A percentile compares a stretch with the other conserved stretches of the same genome.
phyloP scores from a whole-genome alignment of 345 rosid genomes.

The Ceriops zippeliana region DNA sequence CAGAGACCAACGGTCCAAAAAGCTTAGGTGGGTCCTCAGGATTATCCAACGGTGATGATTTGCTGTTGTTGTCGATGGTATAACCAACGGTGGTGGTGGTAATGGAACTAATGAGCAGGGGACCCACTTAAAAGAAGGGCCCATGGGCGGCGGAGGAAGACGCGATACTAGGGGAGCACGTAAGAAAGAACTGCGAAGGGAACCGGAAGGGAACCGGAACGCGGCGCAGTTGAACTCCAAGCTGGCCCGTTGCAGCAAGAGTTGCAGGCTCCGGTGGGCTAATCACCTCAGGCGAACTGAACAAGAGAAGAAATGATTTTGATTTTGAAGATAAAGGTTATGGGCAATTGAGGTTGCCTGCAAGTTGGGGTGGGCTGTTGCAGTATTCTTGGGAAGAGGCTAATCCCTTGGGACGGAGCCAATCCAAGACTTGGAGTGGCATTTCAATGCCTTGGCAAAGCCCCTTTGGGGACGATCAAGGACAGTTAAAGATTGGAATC shows the following conservation, averaged over 20 bases:
- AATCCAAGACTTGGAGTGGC: too few relatives aligned
- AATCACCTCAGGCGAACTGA: conserved; percentile 18
- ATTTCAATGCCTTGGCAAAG: too few relatives aligned
- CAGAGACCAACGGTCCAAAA: neutral
- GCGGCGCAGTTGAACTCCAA: conserved; percentile 20
- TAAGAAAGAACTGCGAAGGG: conserved; percentile 25
- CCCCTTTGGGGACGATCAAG: too few relatives aligned
- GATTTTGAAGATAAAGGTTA: neutral
- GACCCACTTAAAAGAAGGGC: conserved; percentile 20
- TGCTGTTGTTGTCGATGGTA: neutral
- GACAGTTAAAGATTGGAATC: too few relatives aligned
- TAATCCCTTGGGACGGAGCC: too few relatives aligned
- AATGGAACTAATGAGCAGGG: neutral
- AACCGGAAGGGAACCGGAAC: conserved; percentile 33
- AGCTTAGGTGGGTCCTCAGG: neutral
- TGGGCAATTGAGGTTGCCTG: conserved; percentile 14
- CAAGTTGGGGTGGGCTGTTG: conserved; percentile 34
- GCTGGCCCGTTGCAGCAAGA: conserved; percentile 23
- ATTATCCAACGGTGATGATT: neutral
- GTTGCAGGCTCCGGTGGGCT: conserved; percentile 26
- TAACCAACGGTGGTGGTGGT: conserved; percentile 17
- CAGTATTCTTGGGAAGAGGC: conserved; percentile 59
- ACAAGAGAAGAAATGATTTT: conserved; percentile 16
- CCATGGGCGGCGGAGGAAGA: conserved; percentile 30
- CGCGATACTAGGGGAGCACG: conserved; percentile 21